Evolutionary conservation across 192 early-diverging fungal species (phyloP), one percentile per base, ranked within the genome.

Genomic region (Umbelopsis vinacea): DNA sequence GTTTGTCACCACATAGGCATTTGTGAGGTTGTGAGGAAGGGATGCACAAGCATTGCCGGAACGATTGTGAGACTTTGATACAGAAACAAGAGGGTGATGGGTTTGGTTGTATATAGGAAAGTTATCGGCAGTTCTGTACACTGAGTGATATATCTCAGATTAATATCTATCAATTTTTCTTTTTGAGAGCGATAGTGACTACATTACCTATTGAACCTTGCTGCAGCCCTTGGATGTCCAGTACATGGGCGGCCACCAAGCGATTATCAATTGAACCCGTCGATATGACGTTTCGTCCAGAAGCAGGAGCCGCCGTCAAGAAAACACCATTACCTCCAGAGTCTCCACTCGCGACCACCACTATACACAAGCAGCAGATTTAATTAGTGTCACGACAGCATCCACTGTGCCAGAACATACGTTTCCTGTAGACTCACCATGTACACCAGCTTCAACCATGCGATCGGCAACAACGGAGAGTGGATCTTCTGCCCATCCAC

Each of bases 311-410:
- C 12, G 84, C 82, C 8, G 84, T 77, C 3, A 85, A 76, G 68
- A 87, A 90, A 9, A 92, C 74, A 14, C 89, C 91, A 69, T 83
- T 84, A 8, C 75, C 72, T 24, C 92, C 92, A 38, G 83, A 83
- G 38, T 93, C 92, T 15, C 91, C 90, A 60, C 78, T 84, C 0
- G 92, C 87, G 4, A 86, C 84, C 10, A 89, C 85, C 66, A 92
- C 81, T 78, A 35, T 72, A 4, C 0, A 46, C 6, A 45, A 14
- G 29, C 29, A 29, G 29, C n/a, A n/a, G n/a, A n/a, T 29, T 29
- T 29, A 29, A 29, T 29, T 1, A 29, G 1, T 29, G 29, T 29
- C 29, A 29, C 3, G 29, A 3, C 29, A 29, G 29, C 3, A 29
- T 29, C 3, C 29, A 29, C 29, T 3, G 29, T 29, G 29, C 29